These are phyloP conservation scores for Olyra latifolia DNA, from an alignment of 176 grass and related monocot genomes.

Conservation along the genomic window DNA sequence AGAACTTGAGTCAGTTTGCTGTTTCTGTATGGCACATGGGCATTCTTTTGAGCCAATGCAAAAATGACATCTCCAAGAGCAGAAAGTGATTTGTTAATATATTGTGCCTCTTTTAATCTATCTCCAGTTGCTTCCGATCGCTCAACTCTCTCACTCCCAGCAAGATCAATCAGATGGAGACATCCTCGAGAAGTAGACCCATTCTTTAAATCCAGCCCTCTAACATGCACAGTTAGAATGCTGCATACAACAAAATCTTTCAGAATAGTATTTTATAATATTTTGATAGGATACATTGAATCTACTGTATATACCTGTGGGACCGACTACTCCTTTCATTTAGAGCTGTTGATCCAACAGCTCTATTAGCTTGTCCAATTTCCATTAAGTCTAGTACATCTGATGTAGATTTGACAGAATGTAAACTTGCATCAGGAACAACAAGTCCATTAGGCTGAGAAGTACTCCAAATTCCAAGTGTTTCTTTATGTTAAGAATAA, in stretches of 20 bases:
- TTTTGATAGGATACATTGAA: not conserved
- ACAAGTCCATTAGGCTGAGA: conserved; percentile 91
- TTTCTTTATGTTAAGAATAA: conserved; percentile 61
- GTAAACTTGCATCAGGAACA: conserved; percentile 89
- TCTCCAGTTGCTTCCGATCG: conserved; percentile 97
- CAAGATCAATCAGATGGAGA: conserved; percentile 91
- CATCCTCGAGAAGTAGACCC: conserved; percentile 87
- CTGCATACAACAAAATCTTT: conserved; percentile 47
- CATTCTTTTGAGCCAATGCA: conserved; percentile 79
- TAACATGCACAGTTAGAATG: conserved; percentile 94
- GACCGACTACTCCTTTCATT: conserved; percentile 99
- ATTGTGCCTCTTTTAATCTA: conserved; percentile 88
- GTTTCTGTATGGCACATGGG: conserved; percentile 93
- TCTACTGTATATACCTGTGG: conserved; percentile 62
- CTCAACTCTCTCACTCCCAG: conserved; percentile 95
- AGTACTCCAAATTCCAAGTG: conserved; percentile 88
- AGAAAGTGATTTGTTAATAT: conserved; percentile 93
- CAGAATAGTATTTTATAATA: conserved; percentile 19
- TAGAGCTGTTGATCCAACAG: conserved; percentile 87
- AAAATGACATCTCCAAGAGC: conserved; percentile 94
- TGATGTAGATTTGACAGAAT: conserved; percentile 77
- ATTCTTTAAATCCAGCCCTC: conserved; percentile 79
- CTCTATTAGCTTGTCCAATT: conserved; percentile 83
- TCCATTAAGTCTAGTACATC: conserved; percentile 92
- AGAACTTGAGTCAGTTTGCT: conserved; percentile 98